Evolutionary conservation across 1,284 basidiomycete genomes (phyloP), one percentile per base, ranked within the genome.

Genomic region (Sporisorium graminicola): DNA sequence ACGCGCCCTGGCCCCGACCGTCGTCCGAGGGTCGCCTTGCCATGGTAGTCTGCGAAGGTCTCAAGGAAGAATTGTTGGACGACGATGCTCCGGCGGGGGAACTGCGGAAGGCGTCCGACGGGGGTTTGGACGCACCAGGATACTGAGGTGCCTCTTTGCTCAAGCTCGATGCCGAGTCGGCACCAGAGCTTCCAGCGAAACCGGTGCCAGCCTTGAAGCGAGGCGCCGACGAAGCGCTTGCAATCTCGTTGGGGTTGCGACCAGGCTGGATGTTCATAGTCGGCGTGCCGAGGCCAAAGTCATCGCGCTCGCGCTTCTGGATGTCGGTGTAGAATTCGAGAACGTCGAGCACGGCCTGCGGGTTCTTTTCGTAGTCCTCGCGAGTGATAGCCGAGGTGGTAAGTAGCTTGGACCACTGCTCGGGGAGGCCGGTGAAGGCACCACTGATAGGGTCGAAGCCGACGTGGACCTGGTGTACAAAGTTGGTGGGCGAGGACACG

Each of bases 281-380:
- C 0, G 83, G 80, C 1, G 79, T 75, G 42, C 82, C 84, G n/a
- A 85, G 78, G n/a, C 84, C 84, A 55, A 82, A 86, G 29, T 92
- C 91, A 80, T 95, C 94, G 82, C 92, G 87, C 70, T 93, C 93
- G n/a, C 92, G 91, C 86, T 94, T 95, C 88, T 98, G 94, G 81
- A 95, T 94, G 85, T 97, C 94, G 14, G 95, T 98, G 87, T 98
- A 98, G 88, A 98, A 99, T 83, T 98, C 95, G 65, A 99, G 91
- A 0, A 98, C 96, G 77, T 98, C 96, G 18, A 98, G 89, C 16
- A 99, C 96, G 0, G 96, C 96, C 82, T 98, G 95, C 0, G 96
- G 96, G 83, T 99, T 93, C 85, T 93, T 94, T 13, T 93, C 94
- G 69, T 98, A 98, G 86, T 99, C 96, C 87, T 98, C 96, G 64